A percentile compares a stretch with the other conserved stretches of the same genome.
These are phyloP conservation scores for Cadophora luteo-olivacea DNA, from an alignment of 2,329 filamentous ascomycete genomes.

Conservation along the genomic window DNA sequence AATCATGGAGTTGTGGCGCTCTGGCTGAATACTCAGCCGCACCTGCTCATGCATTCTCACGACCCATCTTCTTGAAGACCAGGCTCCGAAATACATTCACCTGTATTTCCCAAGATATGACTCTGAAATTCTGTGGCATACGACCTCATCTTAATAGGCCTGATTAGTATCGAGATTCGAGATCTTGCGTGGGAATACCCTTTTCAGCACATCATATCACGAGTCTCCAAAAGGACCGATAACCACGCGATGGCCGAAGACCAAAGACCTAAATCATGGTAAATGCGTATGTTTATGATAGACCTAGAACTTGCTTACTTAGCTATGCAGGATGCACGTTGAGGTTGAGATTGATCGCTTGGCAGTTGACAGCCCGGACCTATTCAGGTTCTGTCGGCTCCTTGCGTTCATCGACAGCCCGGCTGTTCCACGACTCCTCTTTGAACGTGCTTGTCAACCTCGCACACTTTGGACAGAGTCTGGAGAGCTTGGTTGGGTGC, in stretches of 20 bases:
- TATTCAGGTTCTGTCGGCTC: neutral
- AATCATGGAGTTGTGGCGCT: neutral
- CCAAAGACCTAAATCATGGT: no score
- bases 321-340: neutral
- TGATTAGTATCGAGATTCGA: no score
- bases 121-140: no score
- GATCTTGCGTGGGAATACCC: no score
- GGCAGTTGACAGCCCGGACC: neutral
- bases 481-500: neutral
- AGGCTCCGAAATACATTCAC: neutral
- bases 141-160: no score
- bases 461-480: neutral
- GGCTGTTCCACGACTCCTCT: neutral
- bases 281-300: no score
- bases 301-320: no score
- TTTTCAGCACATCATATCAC: no score
- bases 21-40: neutral
- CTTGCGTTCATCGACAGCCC: neutral
- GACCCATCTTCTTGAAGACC: neutral
- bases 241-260: no score
- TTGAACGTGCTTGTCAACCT: neutral
- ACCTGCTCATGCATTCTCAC: neutral
- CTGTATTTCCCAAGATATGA: neutral
- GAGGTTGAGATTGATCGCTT: neutral
- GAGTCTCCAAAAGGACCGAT: no score